A percentile compares a stretch with the other conserved stretches of the same genome.
Conservation (phyloP, 2,329 filamentous ascomycete species). For the Pseudocercospora vitis region DNA sequence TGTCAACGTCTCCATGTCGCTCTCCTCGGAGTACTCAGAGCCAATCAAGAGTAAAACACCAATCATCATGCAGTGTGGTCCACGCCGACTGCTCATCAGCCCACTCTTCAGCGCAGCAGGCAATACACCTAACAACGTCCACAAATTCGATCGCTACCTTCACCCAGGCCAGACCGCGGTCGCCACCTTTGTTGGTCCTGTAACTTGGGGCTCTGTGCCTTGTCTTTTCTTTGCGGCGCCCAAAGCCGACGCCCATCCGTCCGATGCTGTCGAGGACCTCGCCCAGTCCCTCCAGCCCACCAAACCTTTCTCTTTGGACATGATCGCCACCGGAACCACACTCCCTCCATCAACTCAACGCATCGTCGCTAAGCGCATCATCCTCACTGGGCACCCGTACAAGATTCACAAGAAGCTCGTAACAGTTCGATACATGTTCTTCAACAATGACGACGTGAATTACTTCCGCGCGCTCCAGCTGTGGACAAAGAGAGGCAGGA, state of each 20-base stretch:
- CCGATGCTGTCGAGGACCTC: constrained; percentile 46
- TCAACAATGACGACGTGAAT: constrained; percentile 88
- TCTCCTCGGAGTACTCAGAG: constrained; percentile 71
- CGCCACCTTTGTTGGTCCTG: constrained; percentile 82
- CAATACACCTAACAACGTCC: constrained; percentile 90
- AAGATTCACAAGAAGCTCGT: constrained; percentile 99
- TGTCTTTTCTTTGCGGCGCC: constrained; percentile 76
- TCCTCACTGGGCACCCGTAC: constrained; percentile 93
- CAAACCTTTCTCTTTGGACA: constrained; percentile 52
- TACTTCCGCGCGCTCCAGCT: constrained; percentile 97
- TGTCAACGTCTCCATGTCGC: constrained; percentile 84
- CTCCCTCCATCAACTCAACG: constrained; percentile 72
- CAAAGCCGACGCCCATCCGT: constrained; percentile 43
- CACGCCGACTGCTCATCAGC: constrained; percentile 81
- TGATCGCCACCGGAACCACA: constrained; percentile 85
- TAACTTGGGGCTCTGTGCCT: constrained; percentile 91
- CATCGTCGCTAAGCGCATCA: constrained; percentile 88
- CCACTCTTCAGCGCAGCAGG: constrained; percentile 88
- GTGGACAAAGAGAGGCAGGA: constrained; percentile 87
- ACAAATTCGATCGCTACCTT: constrained; percentile 91
- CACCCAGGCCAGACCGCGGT: constrained; percentile 89
- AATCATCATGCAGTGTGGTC: constrained; percentile 85
- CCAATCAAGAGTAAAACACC: constrained; percentile 91
- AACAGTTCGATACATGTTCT: constrained; percentile 99
- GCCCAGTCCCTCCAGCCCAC: constrained; percentile 30